phyloP scores from a whole-genome alignment of 495 filamentous ascomycete genomes.

The Penicillium psychrofluorescens region DNA sequence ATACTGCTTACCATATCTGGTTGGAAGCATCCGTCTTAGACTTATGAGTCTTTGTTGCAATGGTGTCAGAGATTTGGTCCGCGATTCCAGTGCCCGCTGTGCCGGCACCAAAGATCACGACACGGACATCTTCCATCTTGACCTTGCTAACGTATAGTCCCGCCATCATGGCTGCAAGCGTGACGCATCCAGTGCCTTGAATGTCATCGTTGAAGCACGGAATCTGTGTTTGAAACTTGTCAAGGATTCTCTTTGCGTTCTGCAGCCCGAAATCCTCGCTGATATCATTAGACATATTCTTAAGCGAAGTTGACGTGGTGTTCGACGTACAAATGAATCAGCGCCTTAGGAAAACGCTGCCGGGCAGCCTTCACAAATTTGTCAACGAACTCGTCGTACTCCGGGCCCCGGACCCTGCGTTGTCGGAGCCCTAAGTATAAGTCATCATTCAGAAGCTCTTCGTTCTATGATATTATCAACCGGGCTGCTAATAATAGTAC shows the following conservation, averaged over 20 bases:
- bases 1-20: conserved; percentile 63
- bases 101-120: conserved; percentile 74
- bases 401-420: conserved; percentile 56
- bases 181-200: conserved; percentile 84
- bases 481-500: background rate
- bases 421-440: conserved; percentile 72
- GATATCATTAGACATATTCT: background rate
- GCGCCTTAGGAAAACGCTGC: conserved; percentile 68
- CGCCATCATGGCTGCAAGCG: conserved; percentile 71
- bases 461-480: conserved; percentile 44
- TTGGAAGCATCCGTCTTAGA: conserved; percentile 67
- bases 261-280: conserved; percentile 53
- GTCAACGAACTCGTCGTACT: conserved; percentile 76
- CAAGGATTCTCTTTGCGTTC: conserved; percentile 61
- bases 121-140: conserved; percentile 56
- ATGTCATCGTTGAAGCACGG: conserved; percentile 92
- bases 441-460: conserved; percentile 67
- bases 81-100: conserved; percentile 85
- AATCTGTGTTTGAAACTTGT: conserved; percentile 62
- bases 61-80: conserved; percentile 74
- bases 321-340: conserved; percentile 64
- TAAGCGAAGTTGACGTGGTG: background rate
- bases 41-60: conserved; percentile 59
- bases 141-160: conserved; percentile 61
- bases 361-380: conserved; percentile 60